A percentile compares a stretch with the other conserved stretches of the same genome.
Conservation (phyloP, 345 rosid species). For the Syzygium oleosum region DNA sequence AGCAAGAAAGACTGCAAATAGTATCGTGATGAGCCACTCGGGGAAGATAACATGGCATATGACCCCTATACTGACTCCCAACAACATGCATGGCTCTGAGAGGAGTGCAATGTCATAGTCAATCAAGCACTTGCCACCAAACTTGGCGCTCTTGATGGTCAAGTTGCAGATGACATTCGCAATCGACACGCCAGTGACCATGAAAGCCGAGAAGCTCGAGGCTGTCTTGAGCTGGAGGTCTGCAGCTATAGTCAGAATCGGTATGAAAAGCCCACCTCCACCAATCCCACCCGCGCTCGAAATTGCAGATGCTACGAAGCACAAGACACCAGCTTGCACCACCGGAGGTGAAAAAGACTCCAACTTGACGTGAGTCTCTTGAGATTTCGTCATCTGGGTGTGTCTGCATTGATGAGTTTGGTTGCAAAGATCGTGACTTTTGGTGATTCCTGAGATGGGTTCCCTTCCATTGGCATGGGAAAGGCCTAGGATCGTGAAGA, state of each 20-base stretch:
- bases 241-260: conserved; percentile 57
- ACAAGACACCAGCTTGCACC: conserved; percentile 38
- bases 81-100: conserved; percentile 77
- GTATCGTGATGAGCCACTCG: conserved; percentile 72
- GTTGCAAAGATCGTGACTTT: conserved; percentile 6
- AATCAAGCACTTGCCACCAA: conserved; percentile 33
- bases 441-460: conserved; percentile 5
- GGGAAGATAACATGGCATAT: conserved; percentile 68
- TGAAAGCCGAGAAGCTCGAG: conserved; percentile 73
- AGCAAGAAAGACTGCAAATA: conserved; percentile 63
- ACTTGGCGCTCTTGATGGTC: conserved; percentile 22
- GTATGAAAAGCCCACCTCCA: conserved; percentile 83
- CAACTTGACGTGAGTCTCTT: conserved; percentile 16
- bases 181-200: conserved; percentile 84
- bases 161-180: conserved; percentile 59
- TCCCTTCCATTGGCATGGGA: conserved; percentile 14
- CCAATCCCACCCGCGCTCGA: conserved; percentile 96
- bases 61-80: conserved; percentile 84
- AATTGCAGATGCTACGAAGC: conserved; percentile 62
- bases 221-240: conserved; percentile 76
- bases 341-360: conserved; percentile 13
- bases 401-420: conserved; percentile 26
- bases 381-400: conserved; percentile 10
- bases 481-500: conserved; percentile 9
- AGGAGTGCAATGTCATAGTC: conserved; percentile 69